A percentile compares a stretch with the other conserved stretches of the same genome.
Conservation (phyloP, 2,329 filamentous ascomycete species). For the Pyrenochaeta sp. region DNA sequence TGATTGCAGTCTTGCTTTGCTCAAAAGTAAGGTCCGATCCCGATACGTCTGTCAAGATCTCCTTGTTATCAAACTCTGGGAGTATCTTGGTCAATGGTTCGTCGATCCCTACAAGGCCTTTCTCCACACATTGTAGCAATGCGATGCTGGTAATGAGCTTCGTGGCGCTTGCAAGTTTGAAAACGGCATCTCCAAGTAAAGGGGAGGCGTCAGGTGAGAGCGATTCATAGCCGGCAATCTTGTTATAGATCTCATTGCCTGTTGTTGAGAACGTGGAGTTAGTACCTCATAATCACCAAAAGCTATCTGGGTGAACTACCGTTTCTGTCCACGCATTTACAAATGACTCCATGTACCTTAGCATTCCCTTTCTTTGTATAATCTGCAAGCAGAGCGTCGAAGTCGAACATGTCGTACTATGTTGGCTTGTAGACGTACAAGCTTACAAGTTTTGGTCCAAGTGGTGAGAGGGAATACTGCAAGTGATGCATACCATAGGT, state of each 20-base stretch:
- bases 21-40: background rate
- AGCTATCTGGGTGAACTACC: no score
- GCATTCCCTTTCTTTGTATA: no score
- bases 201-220: background rate
- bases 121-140: conserved; percentile 33
- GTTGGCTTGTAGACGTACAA: no score
- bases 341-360: no score
- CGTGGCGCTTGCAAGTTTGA: conserved; percentile 34
- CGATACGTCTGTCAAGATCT: conserved; percentile 13
- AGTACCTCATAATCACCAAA: no score
- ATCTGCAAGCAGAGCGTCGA: no score
- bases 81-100: conserved; percentile 20
- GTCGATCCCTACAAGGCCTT: conserved; percentile 25
- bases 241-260: background rate
- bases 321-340: no score
- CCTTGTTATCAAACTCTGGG: conserved; percentile 23
- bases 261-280: no score
- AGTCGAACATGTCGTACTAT: no score
- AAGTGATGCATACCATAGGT: no score
- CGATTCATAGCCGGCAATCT: background rate
- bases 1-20: background rate
- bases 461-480: no score
- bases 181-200: background rate
- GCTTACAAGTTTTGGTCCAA: no score
- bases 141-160: conserved; percentile 31